Evolutionary conservation across 2,329 filamentous ascomycete genomes (phyloP).

Genomic region (Pestalotiopsis sp.): DNA sequence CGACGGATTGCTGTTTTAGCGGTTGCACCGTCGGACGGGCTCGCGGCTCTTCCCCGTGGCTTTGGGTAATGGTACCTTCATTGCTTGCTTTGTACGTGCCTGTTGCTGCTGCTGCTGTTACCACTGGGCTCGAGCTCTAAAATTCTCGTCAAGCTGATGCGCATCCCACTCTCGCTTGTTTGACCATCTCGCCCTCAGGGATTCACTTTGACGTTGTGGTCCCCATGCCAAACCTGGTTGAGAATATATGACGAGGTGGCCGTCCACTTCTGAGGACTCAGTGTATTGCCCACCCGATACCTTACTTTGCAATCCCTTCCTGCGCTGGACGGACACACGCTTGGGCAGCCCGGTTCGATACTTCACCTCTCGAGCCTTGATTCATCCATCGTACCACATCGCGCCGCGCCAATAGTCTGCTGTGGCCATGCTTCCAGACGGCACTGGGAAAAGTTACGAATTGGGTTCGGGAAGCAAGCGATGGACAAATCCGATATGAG

Average conservation of each 20-base stretch:
- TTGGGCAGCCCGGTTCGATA: not conserved
- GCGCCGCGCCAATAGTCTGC: not conserved
- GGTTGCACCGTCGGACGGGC: not conserved
- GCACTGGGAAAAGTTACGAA: not conserved
- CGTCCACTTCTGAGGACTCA: not conserved
- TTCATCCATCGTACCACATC: not conserved
- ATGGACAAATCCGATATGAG: not conserved
- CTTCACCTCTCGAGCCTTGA: not conserved
- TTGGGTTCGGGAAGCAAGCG: constrained; percentile 3
- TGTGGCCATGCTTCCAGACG: not conserved
- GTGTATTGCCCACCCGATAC: not conserved
- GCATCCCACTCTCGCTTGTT: not conserved
- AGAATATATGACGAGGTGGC: not conserved
- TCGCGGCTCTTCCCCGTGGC: constrained; percentile 7
- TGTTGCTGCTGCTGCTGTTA: not conserved
- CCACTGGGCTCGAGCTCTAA: not conserved
- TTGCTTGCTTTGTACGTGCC: not conserved
- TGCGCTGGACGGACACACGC: not conserved
- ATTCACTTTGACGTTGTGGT: not conserved
- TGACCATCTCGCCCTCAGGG: not conserved
- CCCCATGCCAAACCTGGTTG: not conserved
- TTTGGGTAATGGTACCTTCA: not conserved
- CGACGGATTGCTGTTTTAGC: constrained; percentile 8
- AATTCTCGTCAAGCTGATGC: not conserved
- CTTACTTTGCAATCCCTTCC: not conserved